phyloP scores from a whole-genome alignment of 345 rosid species.

The Hibiscus tridactylites region DNA sequence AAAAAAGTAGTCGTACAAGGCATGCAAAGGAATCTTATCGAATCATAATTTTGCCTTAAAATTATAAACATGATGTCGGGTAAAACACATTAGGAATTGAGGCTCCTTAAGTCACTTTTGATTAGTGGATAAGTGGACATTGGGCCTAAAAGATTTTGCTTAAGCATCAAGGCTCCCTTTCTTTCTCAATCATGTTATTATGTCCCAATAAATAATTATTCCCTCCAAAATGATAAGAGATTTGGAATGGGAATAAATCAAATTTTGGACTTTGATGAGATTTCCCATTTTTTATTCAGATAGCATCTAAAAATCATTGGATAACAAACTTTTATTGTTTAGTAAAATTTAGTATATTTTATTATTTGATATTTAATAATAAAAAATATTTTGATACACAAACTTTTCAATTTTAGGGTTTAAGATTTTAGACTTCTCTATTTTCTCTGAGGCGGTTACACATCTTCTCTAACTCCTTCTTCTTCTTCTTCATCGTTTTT shows the following conservation, averaged over 20 bases:
- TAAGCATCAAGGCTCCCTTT: conserved; percentile 20
- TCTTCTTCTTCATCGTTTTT: too few relatives aligned
- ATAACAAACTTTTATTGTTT: too few relatives aligned
- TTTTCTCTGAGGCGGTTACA: too few relatives aligned
- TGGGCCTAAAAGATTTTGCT: conserved; percentile 24
- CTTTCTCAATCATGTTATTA: background rate
- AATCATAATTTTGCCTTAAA: conserved; percentile 12
- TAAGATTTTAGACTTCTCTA: too few relatives aligned
- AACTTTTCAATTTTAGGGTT: too few relatives aligned
- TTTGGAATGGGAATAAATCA: background rate
- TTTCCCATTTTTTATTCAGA: too few relatives aligned
- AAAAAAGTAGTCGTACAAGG: conserved; percentile 4
- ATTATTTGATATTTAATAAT: too few relatives aligned
- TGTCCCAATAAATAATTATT: conserved; percentile 4
- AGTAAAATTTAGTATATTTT: too few relatives aligned
- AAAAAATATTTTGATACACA: too few relatives aligned
- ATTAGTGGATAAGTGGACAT: conserved; percentile 21
- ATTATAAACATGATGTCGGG: conserved; percentile 17
- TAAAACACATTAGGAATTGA: background rate
- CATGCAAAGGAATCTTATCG: conserved; percentile 26
- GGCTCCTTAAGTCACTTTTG: conserved; percentile 14
- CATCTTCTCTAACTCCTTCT: too few relatives aligned
- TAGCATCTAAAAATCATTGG: too few relatives aligned
- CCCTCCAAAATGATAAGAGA: background rate
- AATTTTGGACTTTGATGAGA: background rate